Conservation (phyloP, 108 stramenopile species). For the Fragilariopsis cylindrus region DNA sequence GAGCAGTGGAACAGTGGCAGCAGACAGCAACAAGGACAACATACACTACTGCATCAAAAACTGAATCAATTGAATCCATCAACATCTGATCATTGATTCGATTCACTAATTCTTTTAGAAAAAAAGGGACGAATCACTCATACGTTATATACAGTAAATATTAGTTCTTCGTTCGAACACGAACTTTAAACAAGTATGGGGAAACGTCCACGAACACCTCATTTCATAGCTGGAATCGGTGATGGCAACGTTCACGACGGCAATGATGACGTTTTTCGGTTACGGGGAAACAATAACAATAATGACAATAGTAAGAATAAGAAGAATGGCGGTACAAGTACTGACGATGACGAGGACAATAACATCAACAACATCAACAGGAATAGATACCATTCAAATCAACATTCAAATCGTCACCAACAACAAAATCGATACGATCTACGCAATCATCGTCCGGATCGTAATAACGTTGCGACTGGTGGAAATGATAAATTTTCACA, state of each 20-base stretch:
- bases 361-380: slow-evolving; percentile 13
- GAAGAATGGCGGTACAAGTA: neutral
- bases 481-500: neutral
- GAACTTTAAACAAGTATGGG: slow-evolving; percentile 20
- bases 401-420: neutral
- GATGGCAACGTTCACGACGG: slow-evolving; percentile 51
- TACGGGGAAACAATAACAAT: slow-evolving; percentile 18
- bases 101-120: too few species aligned
- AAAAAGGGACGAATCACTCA: too few species aligned
- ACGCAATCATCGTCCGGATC: neutral
- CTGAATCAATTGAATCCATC: too few species aligned
- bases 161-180: neutral
- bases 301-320: slow-evolving; percentile 2
- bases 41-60: too few species aligned
- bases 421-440: neutral
- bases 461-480: neutral
- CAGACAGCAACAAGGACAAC: too few species aligned
- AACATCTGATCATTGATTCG: too few species aligned
- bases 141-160: too few species aligned
- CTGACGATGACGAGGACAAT: slow-evolving; percentile 8
- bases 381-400: neutral
- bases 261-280: neutral
- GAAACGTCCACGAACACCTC: slow-evolving; percentile 44
- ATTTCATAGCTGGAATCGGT: slow-evolving; percentile 66
- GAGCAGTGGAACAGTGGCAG: too few species aligned